These are phyloP conservation scores for Stromatinia cepivora DNA, from an alignment of 2,329 filamentous ascomycete genomes.

Conservation along the genomic window DNA sequence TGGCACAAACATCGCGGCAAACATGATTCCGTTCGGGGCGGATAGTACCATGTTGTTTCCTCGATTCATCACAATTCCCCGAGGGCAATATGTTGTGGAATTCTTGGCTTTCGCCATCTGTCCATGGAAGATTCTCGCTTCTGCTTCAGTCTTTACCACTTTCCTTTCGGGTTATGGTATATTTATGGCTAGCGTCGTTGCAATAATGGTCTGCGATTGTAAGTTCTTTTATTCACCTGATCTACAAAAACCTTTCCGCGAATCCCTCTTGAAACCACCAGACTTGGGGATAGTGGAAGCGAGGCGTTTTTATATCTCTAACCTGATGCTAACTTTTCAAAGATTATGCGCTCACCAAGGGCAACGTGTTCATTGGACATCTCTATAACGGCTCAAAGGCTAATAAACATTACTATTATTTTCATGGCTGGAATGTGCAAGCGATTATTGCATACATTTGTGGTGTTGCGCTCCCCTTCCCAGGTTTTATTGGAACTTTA, in stretches of 20 bases:
- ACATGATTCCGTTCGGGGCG: slow-evolving; percentile 54
- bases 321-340: slow-evolving; percentile 35
- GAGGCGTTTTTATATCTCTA: not conserved
- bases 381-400: slow-evolving; percentile 40
- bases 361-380: slow-evolving; percentile 41
- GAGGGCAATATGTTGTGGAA: slow-evolving; percentile 55
- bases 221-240: slow-evolving; percentile 20
- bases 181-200: slow-evolving; percentile 53
- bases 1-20: slow-evolving; percentile 58
- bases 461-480: slow-evolving; percentile 42
- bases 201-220: slow-evolving; percentile 36
- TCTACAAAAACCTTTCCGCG: not conserved
- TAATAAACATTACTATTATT: slow-evolving; percentile 42
- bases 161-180: slow-evolving; percentile 67
- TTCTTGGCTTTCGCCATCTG: slow-evolving; percentile 56
- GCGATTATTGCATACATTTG: slow-evolving; percentile 42
- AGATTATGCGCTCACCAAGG: slow-evolving; percentile 43
- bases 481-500: slow-evolving; percentile 42
- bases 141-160: slow-evolving; percentile 57
- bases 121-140: slow-evolving; percentile 64
- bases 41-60: slow-evolving; percentile 56
- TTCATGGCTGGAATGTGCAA: slow-evolving; percentile 42
- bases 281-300: not conserved
- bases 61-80: slow-evolving; percentile 55
- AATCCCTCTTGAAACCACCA: not conserved